Conservation (phyloP, 1,284 basidiomycete species). For the Mycena citricolor region DNA sequence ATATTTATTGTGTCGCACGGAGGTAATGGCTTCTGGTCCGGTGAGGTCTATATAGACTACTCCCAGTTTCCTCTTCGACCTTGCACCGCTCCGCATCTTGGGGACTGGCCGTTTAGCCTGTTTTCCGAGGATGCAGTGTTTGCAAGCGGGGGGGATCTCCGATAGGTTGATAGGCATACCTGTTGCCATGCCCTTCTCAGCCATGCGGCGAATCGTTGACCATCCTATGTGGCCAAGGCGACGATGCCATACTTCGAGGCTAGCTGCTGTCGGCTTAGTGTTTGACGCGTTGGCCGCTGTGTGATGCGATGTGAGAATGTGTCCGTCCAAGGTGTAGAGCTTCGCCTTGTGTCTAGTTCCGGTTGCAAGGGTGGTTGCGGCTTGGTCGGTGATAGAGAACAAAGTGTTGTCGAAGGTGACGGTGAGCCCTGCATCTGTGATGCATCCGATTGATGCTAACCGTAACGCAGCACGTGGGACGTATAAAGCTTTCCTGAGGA, state of each 20-base stretch:
- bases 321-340: constrained; percentile 5
- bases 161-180: constrained; percentile 35
- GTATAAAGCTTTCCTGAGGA: constrained; percentile 4
- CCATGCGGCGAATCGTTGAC: constrained; percentile 29
- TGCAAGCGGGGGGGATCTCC: constrained; percentile 25
- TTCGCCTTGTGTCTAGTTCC: constrained; percentile 1
- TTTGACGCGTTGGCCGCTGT: constrained; percentile 9
- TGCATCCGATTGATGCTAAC: constrained; percentile 6
- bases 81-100: constrained; percentile 18
- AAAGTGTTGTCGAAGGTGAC: background rate
- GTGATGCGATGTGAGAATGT: background rate
- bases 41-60: constrained; percentile 35
- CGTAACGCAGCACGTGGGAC: constrained; percentile 8
- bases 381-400: background rate
- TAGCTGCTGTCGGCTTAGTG: constrained; percentile 13
- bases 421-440: constrained; percentile 2
- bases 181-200: constrained; percentile 23
- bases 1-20: constrained; percentile 30
- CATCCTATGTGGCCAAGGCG: constrained; percentile 34
- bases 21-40: constrained; percentile 29
- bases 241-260: constrained; percentile 33
- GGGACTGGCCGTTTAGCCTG: constrained; percentile 14
- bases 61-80: constrained; percentile 29
- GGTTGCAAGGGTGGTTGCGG: background rate
- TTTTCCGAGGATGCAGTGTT: constrained; percentile 25